Conservation (phyloP, 2,329 filamentous ascomycete species). For the Fusarium concolor region DNA sequence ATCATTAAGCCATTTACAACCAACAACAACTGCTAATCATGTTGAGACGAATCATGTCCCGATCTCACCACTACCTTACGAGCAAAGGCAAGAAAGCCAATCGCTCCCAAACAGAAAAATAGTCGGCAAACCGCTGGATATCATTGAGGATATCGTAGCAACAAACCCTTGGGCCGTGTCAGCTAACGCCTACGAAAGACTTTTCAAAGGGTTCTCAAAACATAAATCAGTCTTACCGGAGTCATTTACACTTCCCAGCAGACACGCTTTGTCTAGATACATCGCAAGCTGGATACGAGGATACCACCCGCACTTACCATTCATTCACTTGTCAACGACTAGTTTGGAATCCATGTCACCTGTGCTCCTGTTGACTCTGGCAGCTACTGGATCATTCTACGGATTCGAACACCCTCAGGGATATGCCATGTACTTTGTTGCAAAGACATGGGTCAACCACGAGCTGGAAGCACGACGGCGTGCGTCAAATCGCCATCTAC, state of each 20-base stretch:
- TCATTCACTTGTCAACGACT: slow-evolving; percentile 19
- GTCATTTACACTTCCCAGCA: slow-evolving; percentile 10
- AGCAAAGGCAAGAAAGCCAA: neutral
- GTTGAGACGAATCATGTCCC: neutral
- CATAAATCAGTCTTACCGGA: neutral
- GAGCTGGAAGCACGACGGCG: neutral
- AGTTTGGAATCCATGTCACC: slow-evolving; percentile 5
- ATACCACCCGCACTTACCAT: slow-evolving; percentile 22
- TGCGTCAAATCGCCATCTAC: neutral
- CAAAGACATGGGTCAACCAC: neutral
- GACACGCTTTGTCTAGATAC: slow-evolving; percentile 24
- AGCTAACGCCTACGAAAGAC: neutral
- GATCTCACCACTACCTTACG: neutral
- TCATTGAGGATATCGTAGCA: slow-evolving; percentile 1
- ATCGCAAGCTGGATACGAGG: slow-evolving; percentile 27
- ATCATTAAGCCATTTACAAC: neutral
- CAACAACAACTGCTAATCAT: neutral
- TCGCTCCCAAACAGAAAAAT: neutral
- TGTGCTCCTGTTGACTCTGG: neutral
- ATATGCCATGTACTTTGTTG: neutral
- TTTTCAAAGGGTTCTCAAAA: neutral
- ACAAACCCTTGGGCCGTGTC: slow-evolving; percentile 4
- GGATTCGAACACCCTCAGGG: slow-evolving; percentile 1
- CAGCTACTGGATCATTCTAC: slow-evolving; percentile 1
- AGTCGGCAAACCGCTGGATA: neutral